Evolutionary conservation across 2,329 filamentous ascomycete genomes (phyloP), one percentile per base, ranked within the genome.

Genomic region (Diplodia seriata): DNA sequence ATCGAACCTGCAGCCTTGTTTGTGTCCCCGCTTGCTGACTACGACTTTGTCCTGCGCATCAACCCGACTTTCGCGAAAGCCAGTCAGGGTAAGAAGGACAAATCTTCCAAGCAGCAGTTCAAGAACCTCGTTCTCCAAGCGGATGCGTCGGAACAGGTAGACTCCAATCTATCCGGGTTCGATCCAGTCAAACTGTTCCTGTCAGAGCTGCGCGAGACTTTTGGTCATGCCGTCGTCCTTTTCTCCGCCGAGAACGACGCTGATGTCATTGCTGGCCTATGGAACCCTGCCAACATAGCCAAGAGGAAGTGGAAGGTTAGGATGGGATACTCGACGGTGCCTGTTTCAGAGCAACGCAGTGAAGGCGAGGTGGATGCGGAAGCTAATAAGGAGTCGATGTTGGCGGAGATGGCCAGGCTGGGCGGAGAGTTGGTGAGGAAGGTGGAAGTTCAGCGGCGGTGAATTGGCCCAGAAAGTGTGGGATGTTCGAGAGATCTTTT

Each of bases 41-140:
- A 94, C 77, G 93, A 98, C 76, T 90, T 98, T 70, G 81, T 94
- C n/a, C 82, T 99, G 66, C 87, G 90, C 74, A 82, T 98, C 23
- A 86, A 87, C 18, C 72, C 84, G 38, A 88, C 86, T 71, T 81
- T 81, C 61, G 76, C 86, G 54, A 82, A 70, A 50, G 33, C 69
- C 36, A 74, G 73, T 68, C 50, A 38, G 5, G 29, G 47, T 29
- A 63, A 51, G n/a, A 75, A 72, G 43, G 74, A 74, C 70, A 75
- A 70, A 74, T 83, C 33, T 68, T 14, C 73, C 40, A 74, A 72
- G 56, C 79, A 84, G 0, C 84, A 85, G 36, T 97, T 90, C 84
- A 97, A 97, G 81, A 97, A 97, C 76, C 83, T 97, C 40, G 87
- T 90, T 72, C 81, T 87, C 36, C 84, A 85, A 67, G 84, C 81